Conservation (phyloP, 2,329 filamentous ascomycete genomes). For the Cadophora sp. region DNA sequence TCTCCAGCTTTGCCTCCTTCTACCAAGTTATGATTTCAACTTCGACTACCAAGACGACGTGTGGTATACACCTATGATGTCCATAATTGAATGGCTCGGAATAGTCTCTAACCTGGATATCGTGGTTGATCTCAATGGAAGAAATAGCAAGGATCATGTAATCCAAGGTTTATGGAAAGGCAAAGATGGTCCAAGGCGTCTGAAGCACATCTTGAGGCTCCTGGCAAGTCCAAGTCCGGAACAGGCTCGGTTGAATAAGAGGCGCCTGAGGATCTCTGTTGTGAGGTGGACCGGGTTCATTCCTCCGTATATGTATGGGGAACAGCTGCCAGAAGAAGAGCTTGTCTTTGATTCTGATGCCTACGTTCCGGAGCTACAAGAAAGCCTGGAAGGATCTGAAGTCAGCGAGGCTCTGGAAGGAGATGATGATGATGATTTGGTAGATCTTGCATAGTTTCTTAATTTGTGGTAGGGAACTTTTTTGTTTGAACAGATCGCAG, state of each 20-base stretch:
- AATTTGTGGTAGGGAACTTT: no score
- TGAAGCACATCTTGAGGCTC: neutral
- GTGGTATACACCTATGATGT: neutral
- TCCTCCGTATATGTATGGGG: conserved; percentile 22
- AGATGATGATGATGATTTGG: no score
- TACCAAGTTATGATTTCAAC: neutral
- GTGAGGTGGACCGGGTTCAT: neutral
- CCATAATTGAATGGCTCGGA: conserved; percentile 6
- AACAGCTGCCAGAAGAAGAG: neutral
- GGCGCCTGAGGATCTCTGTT: conserved; percentile 7
- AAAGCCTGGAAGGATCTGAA: neutral
- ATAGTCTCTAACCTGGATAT: conserved; percentile 1
- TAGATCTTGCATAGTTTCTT: no score
- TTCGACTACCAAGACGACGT: neutral
- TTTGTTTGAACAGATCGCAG: no score
- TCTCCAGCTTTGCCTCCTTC: neutral
- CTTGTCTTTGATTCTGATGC: conserved; percentile 12
- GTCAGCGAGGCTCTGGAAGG: neutral
- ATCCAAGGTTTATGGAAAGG: neutral
- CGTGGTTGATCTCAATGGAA: neutral
- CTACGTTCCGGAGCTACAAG: neutral
- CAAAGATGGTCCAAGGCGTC: neutral
- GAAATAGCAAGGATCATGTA: neutral
- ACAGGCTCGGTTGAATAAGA: neutral
- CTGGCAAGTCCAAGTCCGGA: neutral